Evolutionary conservation across 2,329 filamentous ascomycete genomes (phyloP), one percentile per base, ranked within the genome.

Genomic region (Salinomyces thailandicus): DNA sequence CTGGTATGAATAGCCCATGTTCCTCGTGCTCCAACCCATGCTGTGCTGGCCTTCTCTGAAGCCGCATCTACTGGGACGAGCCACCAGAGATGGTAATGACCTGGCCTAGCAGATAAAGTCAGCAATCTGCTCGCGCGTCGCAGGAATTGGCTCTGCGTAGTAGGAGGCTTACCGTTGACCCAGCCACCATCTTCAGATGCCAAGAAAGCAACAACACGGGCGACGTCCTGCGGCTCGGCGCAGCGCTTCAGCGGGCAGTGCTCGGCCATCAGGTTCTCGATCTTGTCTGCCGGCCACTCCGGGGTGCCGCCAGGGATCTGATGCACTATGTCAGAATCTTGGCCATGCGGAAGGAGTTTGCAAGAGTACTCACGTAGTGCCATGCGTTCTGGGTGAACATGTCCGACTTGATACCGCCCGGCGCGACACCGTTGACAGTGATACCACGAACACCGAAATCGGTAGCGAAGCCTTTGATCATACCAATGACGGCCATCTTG

Each of bases 401-500:
- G 59, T 85, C 81, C 29, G 70, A 77, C 70, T 82, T 80, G 64
- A 83, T 77, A 30, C 79, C 79, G 38, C 79, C 79, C 2, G 79
- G 79, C 2, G 79, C 79, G 31, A 83, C 77, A 46, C 77, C 78
- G 51, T 84, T 84, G 61, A 80, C 78, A 0, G 79, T 83, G 53
- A 83, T 77, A 34, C 75, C 71, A 51, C 72, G 71, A 50, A 67
- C 68, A 39, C 79, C 79, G 57, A 79, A 81, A 61, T 84, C 79
- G 35, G 78, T 79, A 5, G 79, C 74, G 52, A 84, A 81, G 17
- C 73, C 71, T 60, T 80, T 79, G 53, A 79, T 75, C 64, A 83
- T 77, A 31, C 78, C 79, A 54, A 82, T 80, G 40, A 82, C 75
- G 18, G 79, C 79, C 58, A 79, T 78, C 67, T 84, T 84, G 57